Evolutionary conservation across 2,329 filamentous ascomycete species (phyloP).

Genomic region (Neoarthrinium moseri): DNA sequence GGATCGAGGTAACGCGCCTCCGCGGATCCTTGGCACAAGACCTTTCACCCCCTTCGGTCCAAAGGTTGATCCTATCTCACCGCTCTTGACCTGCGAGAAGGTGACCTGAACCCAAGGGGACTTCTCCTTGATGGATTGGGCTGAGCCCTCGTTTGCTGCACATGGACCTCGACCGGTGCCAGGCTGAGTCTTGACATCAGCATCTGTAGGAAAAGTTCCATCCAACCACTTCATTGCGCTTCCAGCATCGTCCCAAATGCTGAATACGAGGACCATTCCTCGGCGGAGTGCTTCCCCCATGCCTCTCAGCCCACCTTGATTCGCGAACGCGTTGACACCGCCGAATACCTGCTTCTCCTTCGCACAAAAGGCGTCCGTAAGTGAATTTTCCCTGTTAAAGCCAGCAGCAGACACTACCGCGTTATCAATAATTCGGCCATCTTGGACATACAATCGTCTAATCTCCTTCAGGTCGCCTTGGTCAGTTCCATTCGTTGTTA

Average conservation of each 20-base stretch:
- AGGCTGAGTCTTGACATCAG: too few species aligned
- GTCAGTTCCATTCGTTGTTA: constrained; percentile 1
- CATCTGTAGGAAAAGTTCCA: too few species aligned
- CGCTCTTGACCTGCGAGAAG: too few species aligned
- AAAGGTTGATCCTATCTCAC: too few species aligned
- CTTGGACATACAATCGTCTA: constrained; percentile 8
- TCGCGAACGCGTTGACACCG: constrained; percentile 51
- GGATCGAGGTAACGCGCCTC: too few species aligned
- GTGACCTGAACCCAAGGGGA: too few species aligned
- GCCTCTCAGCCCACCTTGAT: constrained; percentile 54
- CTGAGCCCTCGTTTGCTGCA: too few species aligned
- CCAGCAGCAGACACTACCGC: not conserved
- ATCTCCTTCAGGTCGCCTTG: constrained; percentile 4
- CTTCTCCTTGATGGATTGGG: too few species aligned
- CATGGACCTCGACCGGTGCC: too few species aligned
- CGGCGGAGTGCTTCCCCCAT: constrained; percentile 47
- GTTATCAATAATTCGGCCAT: not conserved
- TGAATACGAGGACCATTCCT: constrained; percentile 47
- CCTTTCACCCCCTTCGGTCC: too few species aligned
- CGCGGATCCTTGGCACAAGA: too few species aligned
- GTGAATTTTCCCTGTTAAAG: constrained; percentile 37
- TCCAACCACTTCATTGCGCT: constrained; percentile 76
- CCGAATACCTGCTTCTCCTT: constrained; percentile 57
- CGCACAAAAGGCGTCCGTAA: constrained; percentile 59
- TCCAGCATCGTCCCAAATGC: constrained; percentile 64